Evolutionary conservation across 192 early-diverging fungal species (phyloP), one percentile per base, ranked within the genome.

Genomic region (Rhizophagus prolifer): DNA sequence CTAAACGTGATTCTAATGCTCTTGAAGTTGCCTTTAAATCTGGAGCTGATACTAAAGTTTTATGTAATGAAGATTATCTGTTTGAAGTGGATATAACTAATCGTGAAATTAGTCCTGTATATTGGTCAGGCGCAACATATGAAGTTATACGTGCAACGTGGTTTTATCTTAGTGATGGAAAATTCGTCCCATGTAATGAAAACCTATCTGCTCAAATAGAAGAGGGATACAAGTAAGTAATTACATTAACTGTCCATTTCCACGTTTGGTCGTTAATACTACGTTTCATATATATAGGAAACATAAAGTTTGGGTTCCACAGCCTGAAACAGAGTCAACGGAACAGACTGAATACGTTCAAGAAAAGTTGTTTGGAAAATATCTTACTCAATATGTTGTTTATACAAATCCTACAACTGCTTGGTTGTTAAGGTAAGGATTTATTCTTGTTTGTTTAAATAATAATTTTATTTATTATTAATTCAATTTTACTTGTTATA

Each of bases 71-170:
- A 74, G 94, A 95, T 74, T 81, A 90, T 75, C 80, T 95, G 36
- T 94, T 91, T 83, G 92, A 95, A 81, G 93, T 93, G 28, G 86
- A 94, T 80, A 88, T 95, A 26, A 77, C 83, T 26, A 87, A 89
- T 38, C 83, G 86, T 76, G 90, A 89, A 67, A 88, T 94, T 26
- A 86, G 77, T 70, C 81, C 83, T 4, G 83, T 85, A 2, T 96
- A 94, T 79, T 96, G 95, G 95, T 81, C 89, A 62, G 95, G 95
- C 7, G 90, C 93, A 2, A 89, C 86, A 3, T 94, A 91, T 81
- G 93, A 95, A 58, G 89, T 96, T 50, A 85, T 92, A 60, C 85
- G 95, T 25, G 92, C 92, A 0, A 94, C 92, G 0, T 96, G 95
- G 95, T 96, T 96, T 83, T 83, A 90, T 70, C 83, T 87, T 62